phyloP scores from a whole-genome alignment of 768 basidiomycete species.

The Panellus pusillus region DNA sequence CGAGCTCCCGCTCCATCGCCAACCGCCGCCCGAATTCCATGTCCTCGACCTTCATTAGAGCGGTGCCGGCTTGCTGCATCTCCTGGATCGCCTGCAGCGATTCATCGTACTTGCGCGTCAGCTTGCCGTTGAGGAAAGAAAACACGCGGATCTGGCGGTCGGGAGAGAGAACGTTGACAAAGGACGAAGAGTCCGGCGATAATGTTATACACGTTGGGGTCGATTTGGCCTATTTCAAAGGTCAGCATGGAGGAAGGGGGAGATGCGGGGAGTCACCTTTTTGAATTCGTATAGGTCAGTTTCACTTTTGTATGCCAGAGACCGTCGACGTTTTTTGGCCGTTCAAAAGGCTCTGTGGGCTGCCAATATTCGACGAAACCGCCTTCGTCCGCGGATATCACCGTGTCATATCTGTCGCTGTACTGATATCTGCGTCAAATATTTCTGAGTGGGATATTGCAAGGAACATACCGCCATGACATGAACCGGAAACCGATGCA shows the following conservation, averaged over 20 bases:
- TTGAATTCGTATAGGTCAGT: slow-evolving; percentile 98
- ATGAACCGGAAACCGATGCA: slow-evolving; percentile 90
- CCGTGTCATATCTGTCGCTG: slow-evolving; percentile 85
- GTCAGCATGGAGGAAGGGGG: slow-evolving; percentile 3
- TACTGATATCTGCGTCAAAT: slow-evolving; percentile 54
- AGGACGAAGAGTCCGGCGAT: slow-evolving; percentile 85
- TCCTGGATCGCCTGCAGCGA: slow-evolving; percentile 90
- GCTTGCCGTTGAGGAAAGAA: slow-evolving; percentile 84
- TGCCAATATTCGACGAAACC: slow-evolving; percentile 98
- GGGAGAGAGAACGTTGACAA: slow-evolving; percentile 89
- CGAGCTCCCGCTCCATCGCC: slow-evolving; percentile 88
- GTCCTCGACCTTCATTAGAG: slow-evolving; percentile 89
- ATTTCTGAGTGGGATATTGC: neutral
- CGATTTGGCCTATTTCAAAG: slow-evolving; percentile 71
- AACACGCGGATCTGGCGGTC: slow-evolving; percentile 95
- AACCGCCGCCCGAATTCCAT: slow-evolving; percentile 99
- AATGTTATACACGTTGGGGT: slow-evolving; percentile 90
- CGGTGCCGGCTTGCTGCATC: slow-evolving; percentile 98
- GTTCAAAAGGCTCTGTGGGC: slow-evolving; percentile 83
- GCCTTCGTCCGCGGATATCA: slow-evolving; percentile 90
- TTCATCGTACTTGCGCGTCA: slow-evolving; percentile 94
- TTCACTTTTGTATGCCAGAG: slow-evolving; percentile 86
- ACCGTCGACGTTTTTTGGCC: slow-evolving; percentile 73
- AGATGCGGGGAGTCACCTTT: slow-evolving; percentile 55
- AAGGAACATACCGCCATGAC: slow-evolving; percentile 72